Evolutionary conservation across 495 filamentous ascomycete species (phyloP).

Genomic region (Talaromyces proteolyticus): DNA sequence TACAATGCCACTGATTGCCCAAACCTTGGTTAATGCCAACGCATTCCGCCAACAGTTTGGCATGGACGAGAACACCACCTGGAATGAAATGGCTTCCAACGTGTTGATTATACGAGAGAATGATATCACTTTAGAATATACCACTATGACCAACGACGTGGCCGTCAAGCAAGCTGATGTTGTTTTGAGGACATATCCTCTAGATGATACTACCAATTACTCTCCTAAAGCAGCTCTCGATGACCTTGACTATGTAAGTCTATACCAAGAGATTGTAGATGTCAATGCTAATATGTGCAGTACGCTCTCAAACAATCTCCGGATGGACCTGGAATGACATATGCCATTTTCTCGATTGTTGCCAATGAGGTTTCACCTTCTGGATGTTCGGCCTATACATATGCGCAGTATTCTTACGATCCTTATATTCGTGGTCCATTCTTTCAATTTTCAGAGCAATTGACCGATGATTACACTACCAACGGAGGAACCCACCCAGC

Average conservation of each 20-base stretch:
- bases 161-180: slow-evolving; percentile 63
- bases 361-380: slow-evolving; percentile 52
- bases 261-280: background rate
- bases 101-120: slow-evolving; percentile 48
- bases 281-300: slow-evolving; percentile 14
- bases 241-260: slow-evolving; percentile 51
- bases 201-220: slow-evolving; percentile 51
- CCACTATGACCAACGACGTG: slow-evolving; percentile 56
- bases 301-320: slow-evolving; percentile 59
- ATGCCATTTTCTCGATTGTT: slow-evolving; percentile 57
- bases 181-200: slow-evolving; percentile 52
- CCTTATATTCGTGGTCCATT: slow-evolving; percentile 46
- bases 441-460: slow-evolving; percentile 61
- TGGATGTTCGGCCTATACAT: slow-evolving; percentile 59
- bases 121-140: slow-evolving; percentile 68
- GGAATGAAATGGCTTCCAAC: slow-evolving; percentile 45
- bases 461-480: slow-evolving; percentile 53
- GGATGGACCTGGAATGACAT: slow-evolving; percentile 63
- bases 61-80: slow-evolving; percentile 42
- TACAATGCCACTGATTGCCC: slow-evolving; percentile 62
- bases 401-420: slow-evolving; percentile 54
- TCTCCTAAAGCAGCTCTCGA: slow-evolving; percentile 40
- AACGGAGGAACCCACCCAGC: slow-evolving; percentile 67
- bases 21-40: slow-evolving; percentile 51
- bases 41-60: slow-evolving; percentile 51